phyloP scores from a whole-genome alignment of 2,329 filamentous ascomycete species.

The Trichoderma endophyticum region DNA sequence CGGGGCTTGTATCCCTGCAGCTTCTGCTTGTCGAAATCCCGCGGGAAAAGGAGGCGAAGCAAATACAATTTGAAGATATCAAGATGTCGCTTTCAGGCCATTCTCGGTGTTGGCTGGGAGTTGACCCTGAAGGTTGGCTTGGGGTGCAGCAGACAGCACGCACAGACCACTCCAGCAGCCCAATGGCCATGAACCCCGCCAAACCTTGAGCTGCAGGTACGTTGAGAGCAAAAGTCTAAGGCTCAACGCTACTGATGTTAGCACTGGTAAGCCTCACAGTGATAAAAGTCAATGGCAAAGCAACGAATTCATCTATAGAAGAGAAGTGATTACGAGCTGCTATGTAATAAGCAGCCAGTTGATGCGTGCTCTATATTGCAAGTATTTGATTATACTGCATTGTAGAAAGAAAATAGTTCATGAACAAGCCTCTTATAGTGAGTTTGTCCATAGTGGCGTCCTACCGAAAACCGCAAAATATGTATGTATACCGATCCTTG shows the following conservation, averaged over 20 bases:
- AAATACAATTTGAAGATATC: not conserved
- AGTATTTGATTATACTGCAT: not conserved
- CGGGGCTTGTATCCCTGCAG: no score
- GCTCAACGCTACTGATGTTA: not conserved
- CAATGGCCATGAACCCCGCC: not conserved
- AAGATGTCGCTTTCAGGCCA: not conserved
- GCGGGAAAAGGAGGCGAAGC: not conserved
- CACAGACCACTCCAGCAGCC: constrained; percentile 15
- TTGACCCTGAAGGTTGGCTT: not conserved
- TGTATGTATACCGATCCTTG: not conserved
- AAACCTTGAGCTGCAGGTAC: not conserved
- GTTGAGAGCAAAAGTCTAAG: not conserved
- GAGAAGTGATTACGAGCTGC: not conserved
- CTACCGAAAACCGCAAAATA: not conserved
- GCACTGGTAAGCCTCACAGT: not conserved
- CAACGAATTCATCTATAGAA: not conserved
- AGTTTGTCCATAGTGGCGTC: not conserved
- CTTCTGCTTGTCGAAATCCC: not conserved
- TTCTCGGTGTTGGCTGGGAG: not conserved
- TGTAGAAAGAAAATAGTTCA: not conserved
- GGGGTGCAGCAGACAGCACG: not conserved
- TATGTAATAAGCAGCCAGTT: not conserved
- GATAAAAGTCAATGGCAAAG: not conserved
- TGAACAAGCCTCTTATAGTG: not conserved
- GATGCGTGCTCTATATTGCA: not conserved